These are phyloP conservation scores for Ulmus americana DNA, from an alignment of 331 rosid genomes.

Conservation along the genomic window DNA sequence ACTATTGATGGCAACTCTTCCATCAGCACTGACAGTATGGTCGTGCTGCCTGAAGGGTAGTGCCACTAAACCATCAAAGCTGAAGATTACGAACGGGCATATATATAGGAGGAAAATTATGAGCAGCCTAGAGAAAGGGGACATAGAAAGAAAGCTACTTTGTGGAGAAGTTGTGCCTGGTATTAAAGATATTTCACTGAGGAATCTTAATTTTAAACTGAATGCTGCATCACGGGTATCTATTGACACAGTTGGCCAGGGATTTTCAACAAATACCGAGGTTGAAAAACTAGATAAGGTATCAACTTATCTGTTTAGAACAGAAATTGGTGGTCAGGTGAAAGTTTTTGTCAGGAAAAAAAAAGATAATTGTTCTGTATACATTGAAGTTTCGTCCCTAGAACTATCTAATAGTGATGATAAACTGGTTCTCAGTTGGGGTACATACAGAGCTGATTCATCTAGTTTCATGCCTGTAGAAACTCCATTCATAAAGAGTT, in stretches of 20 bases:
- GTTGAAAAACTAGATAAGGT: constrained; percentile 33
- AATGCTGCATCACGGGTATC: constrained; percentile 43
- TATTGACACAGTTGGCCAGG: constrained; percentile 30
- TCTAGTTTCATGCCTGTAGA: constrained; percentile 30
- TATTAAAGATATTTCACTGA: constrained; percentile 3
- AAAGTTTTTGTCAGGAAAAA: constrained; percentile 54
- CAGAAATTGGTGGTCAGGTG: constrained; percentile 61
- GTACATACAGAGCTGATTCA: constrained; percentile 51
- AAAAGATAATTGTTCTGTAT: constrained; percentile 36
- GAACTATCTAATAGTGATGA: constrained; percentile 23
- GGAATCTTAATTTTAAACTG: constrained; percentile 24
- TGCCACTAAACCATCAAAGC: constrained; percentile 22
- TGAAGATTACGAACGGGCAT: constrained; percentile 23
- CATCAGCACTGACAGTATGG: constrained; percentile 28
- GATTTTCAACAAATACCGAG: constrained; percentile 22
- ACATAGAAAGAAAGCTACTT: constrained; percentile 28
- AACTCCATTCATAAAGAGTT: constrained; percentile 31
- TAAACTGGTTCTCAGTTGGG: constrained; percentile 58
- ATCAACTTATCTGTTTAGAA: constrained; percentile 58
- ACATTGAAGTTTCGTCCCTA: constrained; percentile 50
- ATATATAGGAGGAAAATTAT: constrained; percentile 18
- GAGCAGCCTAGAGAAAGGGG: constrained; percentile 27
- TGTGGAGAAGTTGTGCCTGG: constrained; percentile 23
- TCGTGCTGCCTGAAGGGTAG: constrained; percentile 23
- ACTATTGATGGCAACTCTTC: constrained; percentile 51